Base-by-base conservation (phyloP, 306 rosid species). In the Prunus campanulata region DNA sequence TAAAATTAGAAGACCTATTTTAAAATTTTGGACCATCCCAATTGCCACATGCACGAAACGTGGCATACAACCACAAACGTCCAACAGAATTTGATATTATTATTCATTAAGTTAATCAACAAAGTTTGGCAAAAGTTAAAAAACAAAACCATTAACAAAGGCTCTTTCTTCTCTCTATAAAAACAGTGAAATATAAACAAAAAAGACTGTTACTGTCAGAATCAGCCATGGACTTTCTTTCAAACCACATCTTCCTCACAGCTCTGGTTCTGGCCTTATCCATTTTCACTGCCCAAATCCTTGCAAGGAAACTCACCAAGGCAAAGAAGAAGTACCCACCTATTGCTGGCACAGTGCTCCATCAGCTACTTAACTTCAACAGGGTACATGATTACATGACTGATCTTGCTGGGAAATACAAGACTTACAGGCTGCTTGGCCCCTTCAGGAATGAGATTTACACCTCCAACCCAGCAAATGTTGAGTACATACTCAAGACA, bases 401-500 rank as follows among this genome's bases (percentile, higher is more conserved):
- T 65, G 89, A 87, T 57, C 96, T 87, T 48, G 97, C 98, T 3
- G 44, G 62, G 9, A 90, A 86, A 59, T 52, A 93, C 87, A 87
- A 55, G 76, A 93, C 98, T 22, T 93, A 93, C 82, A 87, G 97
- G 78, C 75, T 91, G 20, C 81, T 93, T 20, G 80, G 42, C 9
- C 92, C 71, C 66, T 83, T 81, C 65, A 78, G 97, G 51, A 80
- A 63, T 71, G 98, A 93, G 82, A 63, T 91, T 75, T 93, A 88
- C 79, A 93, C 98, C 3, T 44, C 93, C 0, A 91, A 93, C 39
- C 97, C 98, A 0, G 44, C 6, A 13, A 93, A 91, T 32, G 93
- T 93, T 29, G 98, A 90, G 82, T 90, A 93, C 54, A 89, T 93
- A 1, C 97, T 91, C 87, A 93, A 85, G 86, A 90, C 91, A 24